These are phyloP conservation scores for Colletotrichum zoysiae DNA, from an alignment of 2,329 filamentous ascomycete species.

Conservation along the genomic window DNA sequence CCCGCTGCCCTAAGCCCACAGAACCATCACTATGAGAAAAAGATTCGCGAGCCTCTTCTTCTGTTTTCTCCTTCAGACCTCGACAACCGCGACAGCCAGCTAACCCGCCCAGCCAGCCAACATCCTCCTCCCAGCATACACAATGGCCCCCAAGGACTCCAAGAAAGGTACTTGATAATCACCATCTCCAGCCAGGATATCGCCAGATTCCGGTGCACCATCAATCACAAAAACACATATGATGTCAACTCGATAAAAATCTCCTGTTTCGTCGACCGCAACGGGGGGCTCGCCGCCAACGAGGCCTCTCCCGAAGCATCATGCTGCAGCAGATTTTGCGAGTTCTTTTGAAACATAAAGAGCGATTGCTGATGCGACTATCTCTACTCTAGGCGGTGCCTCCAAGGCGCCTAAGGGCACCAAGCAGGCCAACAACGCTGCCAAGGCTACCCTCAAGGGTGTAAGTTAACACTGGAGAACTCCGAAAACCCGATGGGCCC, in stretches of 20 bases:
- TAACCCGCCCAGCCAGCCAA: conserved; percentile 44
- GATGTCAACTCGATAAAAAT: conserved; percentile 35
- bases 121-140: conserved; percentile 44
- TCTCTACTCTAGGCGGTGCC: conserved; percentile 65
- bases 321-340: conserved; percentile 83
- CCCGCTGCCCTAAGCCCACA: conserved; percentile 37
- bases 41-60: conserved; percentile 8
- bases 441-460: conserved; percentile 96
- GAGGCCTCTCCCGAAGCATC: conserved; percentile 56
- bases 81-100: conserved; percentile 36
- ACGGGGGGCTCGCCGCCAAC: conserved; percentile 21
- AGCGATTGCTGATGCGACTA: conserved; percentile 78
- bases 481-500: not conserved
- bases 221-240: conserved; percentile 8
- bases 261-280: conserved; percentile 36
- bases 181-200: not conserved
- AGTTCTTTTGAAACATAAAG: conserved; percentile 69
- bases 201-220: conserved; percentile 2
- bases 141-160: conserved; percentile 55
- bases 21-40: conserved; percentile 9
- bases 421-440: conserved; percentile 93
- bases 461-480: conserved; percentile 69
- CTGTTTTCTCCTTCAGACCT: not conserved
- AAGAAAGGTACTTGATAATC: conserved; percentile 55
- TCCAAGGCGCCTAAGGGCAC: conserved; percentile 69